Evolutionary conservation across 139 green algal genomes (phyloP).

Genomic region (Diplosphaera chodatii): DNA sequence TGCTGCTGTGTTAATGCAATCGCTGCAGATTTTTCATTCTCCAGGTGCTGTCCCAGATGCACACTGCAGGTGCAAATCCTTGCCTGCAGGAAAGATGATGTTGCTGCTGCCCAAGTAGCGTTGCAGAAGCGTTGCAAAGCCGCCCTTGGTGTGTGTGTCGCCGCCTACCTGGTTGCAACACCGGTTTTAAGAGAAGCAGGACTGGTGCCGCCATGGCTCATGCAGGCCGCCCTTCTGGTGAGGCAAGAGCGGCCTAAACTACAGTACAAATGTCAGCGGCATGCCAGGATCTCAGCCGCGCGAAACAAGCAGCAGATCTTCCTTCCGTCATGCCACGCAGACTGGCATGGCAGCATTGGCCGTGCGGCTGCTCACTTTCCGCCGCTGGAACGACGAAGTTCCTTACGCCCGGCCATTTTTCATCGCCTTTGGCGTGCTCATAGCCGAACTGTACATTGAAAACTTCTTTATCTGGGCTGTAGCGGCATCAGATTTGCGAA

Average conservation of each 20-base stretch:
- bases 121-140: not conserved
- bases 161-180: not conserved
- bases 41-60: no score
- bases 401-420: conserved; percentile 11
- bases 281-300: no score
- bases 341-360: not conserved
- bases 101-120: no score
- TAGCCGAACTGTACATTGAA: conserved; percentile 7
- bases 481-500: conserved; percentile 38
- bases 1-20: no score
- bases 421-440: conserved; percentile 6
- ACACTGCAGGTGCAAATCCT: no score
- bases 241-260: no score
- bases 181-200: not conserved
- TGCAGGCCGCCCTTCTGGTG: not conserved
- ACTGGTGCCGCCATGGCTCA: not conserved
- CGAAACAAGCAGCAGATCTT: no score
- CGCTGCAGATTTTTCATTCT: no score
- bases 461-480: conserved; percentile 14
- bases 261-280: no score
- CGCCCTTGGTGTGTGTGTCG: not conserved
- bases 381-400: conserved; percentile 11
- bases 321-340: not conserved
- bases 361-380: not conserved
- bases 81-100: not conserved